Base-by-base conservation (phyloP, 2,329 filamentous ascomycete genomes). In the Pseudocercospora fuligena region DNA sequence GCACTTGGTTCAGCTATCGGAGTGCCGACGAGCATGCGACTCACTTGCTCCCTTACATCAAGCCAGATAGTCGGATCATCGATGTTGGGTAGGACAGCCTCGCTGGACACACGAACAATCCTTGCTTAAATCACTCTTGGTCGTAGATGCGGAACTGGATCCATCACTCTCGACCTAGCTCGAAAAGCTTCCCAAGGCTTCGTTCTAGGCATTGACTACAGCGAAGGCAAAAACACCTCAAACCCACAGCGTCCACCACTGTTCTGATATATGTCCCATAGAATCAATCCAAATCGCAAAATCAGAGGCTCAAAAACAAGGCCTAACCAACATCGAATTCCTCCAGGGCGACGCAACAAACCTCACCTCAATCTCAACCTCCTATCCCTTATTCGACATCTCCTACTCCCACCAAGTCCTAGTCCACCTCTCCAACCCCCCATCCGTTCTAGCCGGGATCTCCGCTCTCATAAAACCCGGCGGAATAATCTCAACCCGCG, bases 381-480 rank as follows among this genome's bases (percentile, higher is more conserved):
- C 29, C 14, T 46, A 16, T 5, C 62, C 5, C 14, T 57, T 66
- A 5, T 89, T 88, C 69, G 87, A 89, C 69, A 76, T 88, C n/a
- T 84, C 88, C 2, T 83, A 84, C 70, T 82, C 81, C 43, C 85
- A 88, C 71, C 86, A 88, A 73, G 82, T 88, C 2, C 76, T 89
- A 7, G 80, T 85, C 68, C 87, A 89, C 73, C 76, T 88, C 2
- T 73, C 76, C 14, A 80, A 86, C 66, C 85, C 85, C 0, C 74
- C 84, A 0, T 72, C 76, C 2, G 82, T 83, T 8, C 75, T 88
- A 66, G 76, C 77, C 21, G 85, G 87, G 72, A 85, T 88, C 83
- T 79, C 79, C 25, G 80, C 84, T 0, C 82, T 89, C 0, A 73
- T 80, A 27, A 86, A 84, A 73, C 75, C 76, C 3, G 83, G 83